Percentiles rank a stretch among this genome's conserved stretches.
Evolutionary conservation across 441 rosid genomes (phyloP).

Genomic region (Pelargonium myrrhifolium): DNA sequence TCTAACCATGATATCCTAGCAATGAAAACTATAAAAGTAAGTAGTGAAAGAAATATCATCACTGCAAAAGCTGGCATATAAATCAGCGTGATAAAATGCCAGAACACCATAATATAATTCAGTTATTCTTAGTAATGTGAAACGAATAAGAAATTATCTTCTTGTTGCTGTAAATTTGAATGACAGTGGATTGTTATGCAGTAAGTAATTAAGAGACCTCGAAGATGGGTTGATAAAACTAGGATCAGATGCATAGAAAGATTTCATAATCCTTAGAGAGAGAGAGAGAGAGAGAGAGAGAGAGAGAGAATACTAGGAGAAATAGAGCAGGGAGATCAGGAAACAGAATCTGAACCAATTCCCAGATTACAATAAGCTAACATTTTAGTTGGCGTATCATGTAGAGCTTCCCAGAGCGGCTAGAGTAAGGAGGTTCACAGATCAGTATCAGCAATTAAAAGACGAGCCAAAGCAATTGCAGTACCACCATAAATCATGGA

Average conservation of each 20-base stretch:
- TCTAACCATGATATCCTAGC: slow-evolving; percentile 88
- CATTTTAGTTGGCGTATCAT: background rate
- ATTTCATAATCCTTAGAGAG: background rate
- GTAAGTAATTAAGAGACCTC: background rate
- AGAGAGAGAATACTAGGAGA: background rate
- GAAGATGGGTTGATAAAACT: background rate
- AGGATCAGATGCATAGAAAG: slow-evolving; percentile 1
- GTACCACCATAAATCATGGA: background rate
- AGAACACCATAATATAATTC: slow-evolving; percentile 1
- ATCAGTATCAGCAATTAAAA: slow-evolving; percentile 4
- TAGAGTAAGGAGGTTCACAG: background rate
- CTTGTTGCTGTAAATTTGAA: background rate
- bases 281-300: too few relatives aligned
- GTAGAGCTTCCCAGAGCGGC: background rate
- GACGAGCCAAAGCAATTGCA: background rate
- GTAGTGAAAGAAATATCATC: slow-evolving; percentile 4
- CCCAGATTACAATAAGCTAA: background rate
- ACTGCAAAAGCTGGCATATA: slow-evolving; percentile 2
- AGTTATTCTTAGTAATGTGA: background rate
- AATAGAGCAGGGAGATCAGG: background rate
- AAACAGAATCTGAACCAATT: background rate
- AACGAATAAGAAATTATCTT: background rate
- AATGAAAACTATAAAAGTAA: slow-evolving; percentile 20
- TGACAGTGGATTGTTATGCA: background rate
- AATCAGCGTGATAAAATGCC: background rate